Percentiles rank a stretch among this genome's conserved stretches.
These are phyloP conservation scores for Prunus padus DNA, from an alignment of 306 rosid genomes.

Conservation along the genomic window DNA sequence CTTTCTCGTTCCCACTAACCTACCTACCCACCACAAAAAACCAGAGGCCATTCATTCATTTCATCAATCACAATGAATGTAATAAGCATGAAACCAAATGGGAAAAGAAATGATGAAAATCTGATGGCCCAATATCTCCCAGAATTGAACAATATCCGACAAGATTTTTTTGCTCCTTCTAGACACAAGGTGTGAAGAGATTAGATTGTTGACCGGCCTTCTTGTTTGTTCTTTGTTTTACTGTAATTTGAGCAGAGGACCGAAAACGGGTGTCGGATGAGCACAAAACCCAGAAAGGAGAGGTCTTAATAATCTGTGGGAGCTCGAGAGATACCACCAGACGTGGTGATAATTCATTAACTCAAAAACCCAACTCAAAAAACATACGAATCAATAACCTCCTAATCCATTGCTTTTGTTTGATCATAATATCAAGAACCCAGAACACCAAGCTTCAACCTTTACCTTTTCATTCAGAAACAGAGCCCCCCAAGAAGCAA, in stretches of 20 bases:
- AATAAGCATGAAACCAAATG: background rate
- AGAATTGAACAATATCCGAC: constrained; percentile 5
- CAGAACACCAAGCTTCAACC: background rate
- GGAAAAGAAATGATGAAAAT: background rate
- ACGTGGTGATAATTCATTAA: background rate
- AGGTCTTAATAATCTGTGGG: constrained; percentile 18
- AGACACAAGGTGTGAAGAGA: background rate
- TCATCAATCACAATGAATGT: background rate
- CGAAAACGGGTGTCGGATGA: constrained; percentile 10
- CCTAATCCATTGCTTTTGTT: background rate
- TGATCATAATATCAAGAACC: background rate
- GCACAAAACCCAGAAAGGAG: constrained; percentile 18
- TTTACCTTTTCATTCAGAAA: background rate
- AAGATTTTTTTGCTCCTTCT: constrained; percentile 19
- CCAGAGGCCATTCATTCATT: constrained; percentile 12
- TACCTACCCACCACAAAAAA: constrained; percentile 19
- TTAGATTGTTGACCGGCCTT: background rate
- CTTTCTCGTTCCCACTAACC: constrained; percentile 22
- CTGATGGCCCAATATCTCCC: background rate
- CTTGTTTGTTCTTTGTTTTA: too few relatives aligned
- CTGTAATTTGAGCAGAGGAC: background rate
- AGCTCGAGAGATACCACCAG: background rate
- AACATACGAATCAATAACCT: background rate
- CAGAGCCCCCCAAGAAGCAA: background rate
- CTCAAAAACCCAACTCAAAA: background rate